phyloP scores from a whole-genome alignment of 495 filamentous ascomycete genomes.

The Aspergillus conjunctus region DNA sequence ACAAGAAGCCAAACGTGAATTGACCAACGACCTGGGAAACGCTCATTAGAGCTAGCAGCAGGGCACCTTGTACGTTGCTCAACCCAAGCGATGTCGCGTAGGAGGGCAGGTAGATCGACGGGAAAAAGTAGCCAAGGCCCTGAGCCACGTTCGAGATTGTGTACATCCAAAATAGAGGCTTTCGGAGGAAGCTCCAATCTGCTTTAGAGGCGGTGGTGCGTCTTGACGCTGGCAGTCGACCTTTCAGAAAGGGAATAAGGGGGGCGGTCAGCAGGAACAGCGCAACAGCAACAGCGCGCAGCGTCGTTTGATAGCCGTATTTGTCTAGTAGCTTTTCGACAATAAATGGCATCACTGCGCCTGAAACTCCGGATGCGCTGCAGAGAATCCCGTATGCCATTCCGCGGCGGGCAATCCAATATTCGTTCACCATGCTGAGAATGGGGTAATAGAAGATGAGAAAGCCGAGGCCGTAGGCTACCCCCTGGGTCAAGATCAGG shows the following conservation, averaged over 20 bases:
- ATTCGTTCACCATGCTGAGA: constrained; percentile 18
- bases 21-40: constrained; percentile 8
- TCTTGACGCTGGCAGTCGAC: constrained; percentile 6
- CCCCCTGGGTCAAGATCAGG: constrained; percentile 13
- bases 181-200: neutral
- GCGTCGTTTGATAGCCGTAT: constrained; percentile 11
- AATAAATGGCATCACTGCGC: constrained; percentile 8
- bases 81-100: neutral
- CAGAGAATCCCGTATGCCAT: constrained; percentile 12
- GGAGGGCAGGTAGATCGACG: neutral
- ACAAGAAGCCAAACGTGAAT: constrained; percentile 9
- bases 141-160: constrained; percentile 2
- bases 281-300: constrained; percentile 10
- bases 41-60: constrained; percentile 12
- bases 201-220: neutral
- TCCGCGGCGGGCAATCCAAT: constrained; percentile 5
- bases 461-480: constrained; percentile 15
- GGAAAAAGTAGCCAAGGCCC: constrained; percentile 14
- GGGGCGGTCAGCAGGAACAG: neutral
- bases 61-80: neutral
- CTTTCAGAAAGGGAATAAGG: constrained; percentile 11
- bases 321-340: neutral
- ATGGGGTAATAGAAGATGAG: constrained; percentile 16
- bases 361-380: constrained; percentile 2
- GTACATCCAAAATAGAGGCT: constrained; percentile 16